Evolutionary conservation across 2,329 filamentous ascomycete species (phyloP), one percentile per base, ranked within the genome.

Genomic region (Fusarium sp.): DNA sequence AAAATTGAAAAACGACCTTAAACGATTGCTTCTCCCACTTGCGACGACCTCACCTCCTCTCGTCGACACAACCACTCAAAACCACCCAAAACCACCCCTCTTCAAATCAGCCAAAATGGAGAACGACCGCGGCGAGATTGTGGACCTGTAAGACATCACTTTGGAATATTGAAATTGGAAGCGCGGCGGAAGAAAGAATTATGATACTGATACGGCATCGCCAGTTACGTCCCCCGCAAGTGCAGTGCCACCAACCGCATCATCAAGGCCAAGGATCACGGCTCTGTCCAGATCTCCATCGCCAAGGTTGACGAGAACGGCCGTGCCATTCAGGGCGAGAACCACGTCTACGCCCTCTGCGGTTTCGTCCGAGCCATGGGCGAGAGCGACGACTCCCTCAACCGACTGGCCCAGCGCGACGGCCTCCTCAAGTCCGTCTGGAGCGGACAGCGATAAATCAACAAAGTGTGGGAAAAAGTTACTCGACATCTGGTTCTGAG

Each of bases 181-280:
- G 53, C 58, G 65, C 56, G 60, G 64, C 69, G 59, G 59, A 71
- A 59, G 38, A 45, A 28, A 33, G 42, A 58, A 67, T 67, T 16
- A 66, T 53, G 41, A 69, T 77, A 73, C 74, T 78, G 72, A 78
- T 73, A 61, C 62, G 49, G 65, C 63, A 67, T 68, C 59, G 62
- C 49, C 81, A 97, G 93, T 83, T 97, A 97, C 91, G 92, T 97
- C 88, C 94, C 94, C 83, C 93, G 95, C 89, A 98, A 97, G 89
- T 98, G 95, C 92, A 93, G 89, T 84, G 94, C 94, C 78, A 97
- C 95, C 84, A 97, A 97, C 93, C 93, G 96, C 86, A 97, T 98
- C 89, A 98, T 99, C 91, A 97, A 97, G 89, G 94, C 96, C 88
- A 97, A 98, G 88, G 96, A 99, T 87, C 96, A 99, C 89, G 95